These are phyloP conservation scores for Ogataea populi-albae DNA, from an alignment of 805 yeast species.

Conservation along the genomic window DNA sequence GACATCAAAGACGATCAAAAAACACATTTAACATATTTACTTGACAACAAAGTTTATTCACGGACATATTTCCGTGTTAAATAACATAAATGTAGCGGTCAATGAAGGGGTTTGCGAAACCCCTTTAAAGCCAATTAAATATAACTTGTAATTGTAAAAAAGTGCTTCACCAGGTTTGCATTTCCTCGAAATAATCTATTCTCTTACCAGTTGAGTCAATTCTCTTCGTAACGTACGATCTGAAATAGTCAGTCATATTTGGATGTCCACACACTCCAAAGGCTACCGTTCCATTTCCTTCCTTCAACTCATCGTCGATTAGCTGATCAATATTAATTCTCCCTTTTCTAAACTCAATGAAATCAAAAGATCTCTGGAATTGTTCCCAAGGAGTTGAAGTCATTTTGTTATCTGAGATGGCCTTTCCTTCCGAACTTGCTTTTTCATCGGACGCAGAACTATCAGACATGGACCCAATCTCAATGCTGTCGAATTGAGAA, in stretches of 20 bases:
- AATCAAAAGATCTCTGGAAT: constrained; percentile 29
- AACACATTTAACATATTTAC: too few species aligned
- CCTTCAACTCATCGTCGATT: constrained; percentile 36
- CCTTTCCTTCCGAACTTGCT: constrained; percentile 11
- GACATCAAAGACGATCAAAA: too few species aligned
- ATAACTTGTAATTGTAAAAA: too few species aligned
- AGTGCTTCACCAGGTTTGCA: constrained; percentile 34
- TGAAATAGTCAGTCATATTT: constrained; percentile 35
- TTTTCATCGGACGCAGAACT: constrained; percentile 9
- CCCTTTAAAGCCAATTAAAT: too few species aligned
- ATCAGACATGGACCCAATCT: constrained; percentile 3
- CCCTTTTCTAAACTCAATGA: constrained; percentile 42
- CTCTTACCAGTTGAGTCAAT: constrained; percentile 13
- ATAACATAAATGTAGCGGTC: too few species aligned
- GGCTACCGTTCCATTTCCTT: constrained; percentile 40
- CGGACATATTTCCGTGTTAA: too few species aligned
- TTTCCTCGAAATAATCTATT: constrained; percentile 35
- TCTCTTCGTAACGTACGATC: constrained; percentile 23
- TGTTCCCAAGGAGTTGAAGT: constrained; percentile 11
- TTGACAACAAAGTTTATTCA: too few species aligned
- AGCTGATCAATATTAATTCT: constrained; percentile 39
- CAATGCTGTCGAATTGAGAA: constrained; percentile 12
- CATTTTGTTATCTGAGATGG: constrained; percentile 16
- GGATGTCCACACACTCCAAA: constrained; percentile 51
- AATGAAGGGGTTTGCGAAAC: too few species aligned